A percentile compares a stretch with the other conserved stretches of the same genome.
Evolutionary conservation across 257 asterid genomes (phyloP).

Genomic region (Paulownia fortunei): DNA sequence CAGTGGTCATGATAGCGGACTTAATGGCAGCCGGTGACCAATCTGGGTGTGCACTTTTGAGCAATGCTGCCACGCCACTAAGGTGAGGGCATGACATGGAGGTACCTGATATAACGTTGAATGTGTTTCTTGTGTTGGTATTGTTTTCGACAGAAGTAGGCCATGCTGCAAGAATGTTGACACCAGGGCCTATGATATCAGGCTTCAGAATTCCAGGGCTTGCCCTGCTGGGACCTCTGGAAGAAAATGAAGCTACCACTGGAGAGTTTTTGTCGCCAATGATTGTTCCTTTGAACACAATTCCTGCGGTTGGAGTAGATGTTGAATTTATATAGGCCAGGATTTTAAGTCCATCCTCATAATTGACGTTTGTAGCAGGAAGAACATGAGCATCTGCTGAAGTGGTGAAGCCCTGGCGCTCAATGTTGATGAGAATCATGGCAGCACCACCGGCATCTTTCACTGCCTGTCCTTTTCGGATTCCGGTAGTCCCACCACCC

Average conservation of each 20-base stretch:
- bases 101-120: slow-evolving; percentile 21
- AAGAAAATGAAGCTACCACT: slow-evolving; percentile 13
- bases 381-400: slow-evolving; percentile 35
- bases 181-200: slow-evolving; percentile 36
- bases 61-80: slow-evolving; percentile 33
- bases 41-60: slow-evolving; percentile 30
- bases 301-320: slow-evolving; percentile 27
- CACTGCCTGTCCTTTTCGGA: slow-evolving; percentile 36
- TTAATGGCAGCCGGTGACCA: slow-evolving; percentile 39
- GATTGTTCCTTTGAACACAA: slow-evolving; percentile 29
- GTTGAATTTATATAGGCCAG: slow-evolving; percentile 31
- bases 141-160: slow-evolving; percentile 22
- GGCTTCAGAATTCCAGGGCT: slow-evolving; percentile 40
- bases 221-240: slow-evolving; percentile 30
- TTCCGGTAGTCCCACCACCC: background rate
- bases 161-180: slow-evolving; percentile 39
- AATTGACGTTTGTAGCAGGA: slow-evolving; percentile 36
- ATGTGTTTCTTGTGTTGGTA: background rate
- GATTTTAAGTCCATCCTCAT: slow-evolving; percentile 23
- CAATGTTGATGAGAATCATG: slow-evolving; percentile 43
- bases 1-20: slow-evolving; percentile 39
- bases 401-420: slow-evolving; percentile 11
- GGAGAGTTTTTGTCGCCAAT: slow-evolving; percentile 29
- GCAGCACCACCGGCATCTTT: slow-evolving; percentile 53
- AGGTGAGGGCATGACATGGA: slow-evolving; percentile 41